phyloP scores from a whole-genome alignment of 2,329 filamentous ascomycete genomes.

The Myriosclerotinia duriaeana region DNA sequence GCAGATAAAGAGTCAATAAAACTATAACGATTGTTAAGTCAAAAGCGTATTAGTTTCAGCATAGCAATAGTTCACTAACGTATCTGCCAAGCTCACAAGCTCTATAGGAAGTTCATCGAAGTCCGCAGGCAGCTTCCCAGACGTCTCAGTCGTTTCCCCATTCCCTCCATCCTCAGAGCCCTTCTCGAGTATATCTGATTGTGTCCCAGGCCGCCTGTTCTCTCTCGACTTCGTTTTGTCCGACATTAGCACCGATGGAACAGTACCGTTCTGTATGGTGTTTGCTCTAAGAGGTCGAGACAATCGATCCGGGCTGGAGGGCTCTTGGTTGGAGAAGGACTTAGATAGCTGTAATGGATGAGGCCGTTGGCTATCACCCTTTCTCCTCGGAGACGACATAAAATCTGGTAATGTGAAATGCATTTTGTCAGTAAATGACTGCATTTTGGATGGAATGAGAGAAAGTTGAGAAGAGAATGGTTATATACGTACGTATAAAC shows the following conservation, averaged over 20 bases:
- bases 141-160: constrained; percentile 22
- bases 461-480: constrained; percentile 13
- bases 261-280: constrained; percentile 39
- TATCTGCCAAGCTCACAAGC: constrained; percentile 84
- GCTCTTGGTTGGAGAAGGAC: constrained; percentile 43
- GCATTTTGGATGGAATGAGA: constrained; percentile 23
- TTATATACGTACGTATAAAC: constrained; percentile 28
- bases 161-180: constrained; percentile 41
- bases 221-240: constrained; percentile 27
- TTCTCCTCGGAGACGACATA: constrained; percentile 37
- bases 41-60: background rate
- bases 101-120: constrained; percentile 93
- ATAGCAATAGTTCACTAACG: constrained; percentile 49
- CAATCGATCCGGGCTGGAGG: constrained; percentile 28
- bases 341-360: constrained; percentile 42
- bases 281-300: constrained; percentile 36
- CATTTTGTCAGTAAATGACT: constrained; percentile 38
- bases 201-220: constrained; percentile 30
- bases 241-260: constrained; percentile 26
- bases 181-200: constrained; percentile 44
- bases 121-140: constrained; percentile 46
- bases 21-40: constrained; percentile 46
- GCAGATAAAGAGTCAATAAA: constrained; percentile 89
- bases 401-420: constrained; percentile 38
- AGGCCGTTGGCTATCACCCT: constrained; percentile 36